Base-by-base conservation (phyloP, 441 rosid genomes). In the Aleurites moluccanus region DNA sequence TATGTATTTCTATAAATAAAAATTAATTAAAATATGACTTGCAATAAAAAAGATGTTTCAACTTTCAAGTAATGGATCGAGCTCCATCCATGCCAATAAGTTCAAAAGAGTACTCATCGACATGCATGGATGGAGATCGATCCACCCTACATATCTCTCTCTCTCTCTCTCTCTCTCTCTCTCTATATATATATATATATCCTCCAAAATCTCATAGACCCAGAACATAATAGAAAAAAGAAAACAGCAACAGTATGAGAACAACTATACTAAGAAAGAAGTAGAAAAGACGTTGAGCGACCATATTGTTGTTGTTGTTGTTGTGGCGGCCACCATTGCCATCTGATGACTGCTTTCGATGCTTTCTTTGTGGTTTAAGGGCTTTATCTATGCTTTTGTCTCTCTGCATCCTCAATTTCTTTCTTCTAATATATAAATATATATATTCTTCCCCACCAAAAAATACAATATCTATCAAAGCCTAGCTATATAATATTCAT, bases 301-400 rank as follows among this genome's bases (percentile, higher is more conserved):
- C 33, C 20, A 52, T 33, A 52, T 60, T 50, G 15, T 8, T 13
- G 3, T 30, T 27, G 33, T n/a, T 15, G 21, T 20, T 20, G 16
- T 30, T 10, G 1, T 18, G 13, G 2, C 25, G 1, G 20, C 38
- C 0, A 53, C 13, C 30, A 15, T 35, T 10, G 50, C 15, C 10
- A 7, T 13, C 40, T 7, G n/a, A 1, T 2, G 7, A 3, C 30
- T 25, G 25, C 55, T 50, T 28, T 2, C 35, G 6, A 0, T 21
- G 27, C 14, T 53, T 38, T 60, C 44, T 21, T 2, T 16, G 67
- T 3, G 20, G 65, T 27, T 55, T 78, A 15, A 69, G 75, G n/a
- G 67, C 23, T 44, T 69, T 78, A 78, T 78, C 81, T 44, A 78
- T 74, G 67, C 81, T 69, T 59, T 78, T 78, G 66, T 78, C 81